Base-by-base conservation (phyloP, 306 rosid species). In the Vicia faba region DNA sequence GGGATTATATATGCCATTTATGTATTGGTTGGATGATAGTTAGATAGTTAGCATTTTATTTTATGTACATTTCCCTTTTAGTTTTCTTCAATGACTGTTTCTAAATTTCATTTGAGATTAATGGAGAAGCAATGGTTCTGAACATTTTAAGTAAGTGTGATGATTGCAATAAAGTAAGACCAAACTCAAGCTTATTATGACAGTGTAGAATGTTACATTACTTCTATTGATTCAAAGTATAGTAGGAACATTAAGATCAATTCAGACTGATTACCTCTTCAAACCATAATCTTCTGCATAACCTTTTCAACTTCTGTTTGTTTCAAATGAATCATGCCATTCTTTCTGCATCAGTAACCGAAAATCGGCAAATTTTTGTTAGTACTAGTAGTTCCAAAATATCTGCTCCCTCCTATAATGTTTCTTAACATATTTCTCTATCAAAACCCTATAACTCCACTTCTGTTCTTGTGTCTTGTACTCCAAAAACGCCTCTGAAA, bases 371-470 rank as follows among this genome's bases (percentile, higher is more conserved):
- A 15, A 46, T 46, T 46, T 46, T 46, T 7, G 14, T 19, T 20
- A 6, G n/a, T n/a, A n/a, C n/a, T 74, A 93, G 84, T 89, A 84
- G 81, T 86, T 93, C 96, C 96, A 93, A 79, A 89, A 90, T 74
- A 93, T 77, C 53, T 84, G 96, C 75, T 89, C 73, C 79, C 77
- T 86, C 67, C 95, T 65, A 44, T 71, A 70, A 51, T 84, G 78
- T 71, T 86, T 93, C 80, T 80, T 93, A 59, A 86, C 65, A 82
- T 88, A 89, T 31, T 78, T 73, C 36, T 69, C 71, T 66, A 88
- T 64, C 12, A 89, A 76, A 78, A 35, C 71, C 79, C 74, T 69
- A 70, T 88, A 89, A 70, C 80, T 88, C 96, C 89, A 93, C 29
- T 73, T 66, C 73, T 68, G 68, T n/a, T 61, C 83, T 4, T 11